Evolutionary conservation across 371 early-diverging fungal genomes (phyloP).

Genomic region (Apophysomyces sp.): DNA sequence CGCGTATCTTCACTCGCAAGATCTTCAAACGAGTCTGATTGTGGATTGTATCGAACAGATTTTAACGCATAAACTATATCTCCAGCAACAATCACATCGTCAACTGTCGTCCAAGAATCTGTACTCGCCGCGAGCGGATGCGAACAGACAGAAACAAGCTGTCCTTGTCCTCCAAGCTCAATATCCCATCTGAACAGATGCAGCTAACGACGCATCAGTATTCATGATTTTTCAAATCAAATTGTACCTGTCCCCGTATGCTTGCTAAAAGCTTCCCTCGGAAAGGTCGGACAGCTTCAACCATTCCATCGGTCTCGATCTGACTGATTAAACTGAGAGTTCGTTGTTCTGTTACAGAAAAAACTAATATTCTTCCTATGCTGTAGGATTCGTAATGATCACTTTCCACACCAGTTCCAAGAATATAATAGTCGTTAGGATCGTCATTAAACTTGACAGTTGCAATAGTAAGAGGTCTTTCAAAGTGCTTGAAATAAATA

Average conservation of each 20-base stretch:
- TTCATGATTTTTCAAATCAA: background rate
- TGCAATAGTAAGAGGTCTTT: conserved; percentile 37
- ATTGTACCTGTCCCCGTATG: conserved; percentile 51
- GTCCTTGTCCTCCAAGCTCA: conserved; percentile 27
- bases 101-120: conserved; percentile 23
- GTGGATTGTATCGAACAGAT: conserved; percentile 50
- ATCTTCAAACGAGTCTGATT: conserved; percentile 55
- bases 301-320: conserved; percentile 48
- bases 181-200: conserved; percentile 35
- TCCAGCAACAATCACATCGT: conserved; percentile 29
- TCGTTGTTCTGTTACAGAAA: conserved; percentile 43
- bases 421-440: conserved; percentile 42
- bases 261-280: conserved; percentile 56
- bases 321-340: conserved; percentile 43
- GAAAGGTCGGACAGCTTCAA: conserved; percentile 47
- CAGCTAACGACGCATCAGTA: conserved; percentile 13
- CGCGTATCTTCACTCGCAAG: conserved; percentile 65
- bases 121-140: conserved; percentile 28
- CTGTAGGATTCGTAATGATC: conserved; percentile 52
- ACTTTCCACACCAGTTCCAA: conserved; percentile 61
- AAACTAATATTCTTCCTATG: conserved; percentile 60
- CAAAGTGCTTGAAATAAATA: conserved; percentile 44
- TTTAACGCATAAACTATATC: conserved; percentile 33
- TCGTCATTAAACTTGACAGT: conserved; percentile 40
- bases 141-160: conserved; percentile 20